Evolutionary conservation across 1,284 basidiomycete species (phyloP).

Genomic region (Porphyrellus sp.): DNA sequence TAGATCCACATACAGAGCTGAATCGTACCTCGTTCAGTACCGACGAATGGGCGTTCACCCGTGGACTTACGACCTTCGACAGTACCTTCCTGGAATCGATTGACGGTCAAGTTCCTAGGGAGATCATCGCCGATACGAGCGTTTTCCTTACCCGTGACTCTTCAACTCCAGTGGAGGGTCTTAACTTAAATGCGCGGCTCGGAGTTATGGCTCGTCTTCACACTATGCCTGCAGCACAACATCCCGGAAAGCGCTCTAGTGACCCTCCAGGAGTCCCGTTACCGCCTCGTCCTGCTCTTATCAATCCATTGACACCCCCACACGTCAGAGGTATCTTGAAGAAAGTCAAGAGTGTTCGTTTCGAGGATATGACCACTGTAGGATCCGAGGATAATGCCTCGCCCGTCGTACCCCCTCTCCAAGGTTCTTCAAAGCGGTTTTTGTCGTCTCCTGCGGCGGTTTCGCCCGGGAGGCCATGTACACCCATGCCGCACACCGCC

Average conservation of each 20-base stretch:
- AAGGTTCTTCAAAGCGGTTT: conserved; percentile 8
- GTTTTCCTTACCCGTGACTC: conserved; percentile 11
- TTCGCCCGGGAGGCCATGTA: conserved; percentile 14
- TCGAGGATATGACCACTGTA: conserved; percentile 24
- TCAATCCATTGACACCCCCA: conserved; percentile 28
- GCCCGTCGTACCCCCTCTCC: neutral
- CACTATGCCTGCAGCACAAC: neutral
- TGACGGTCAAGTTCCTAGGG: conserved; percentile 1
- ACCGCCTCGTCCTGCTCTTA: conserved; percentile 32
- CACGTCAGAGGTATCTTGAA: conserved; percentile 34
- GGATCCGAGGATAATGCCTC: conserved; percentile 1
- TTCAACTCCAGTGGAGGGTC: conserved; percentile 14
- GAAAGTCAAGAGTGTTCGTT: conserved; percentile 34
- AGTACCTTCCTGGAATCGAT: conserved; percentile 4
- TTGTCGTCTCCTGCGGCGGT: conserved; percentile 15
- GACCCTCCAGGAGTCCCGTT: conserved; percentile 29
- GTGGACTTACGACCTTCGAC: conserved; percentile 19
- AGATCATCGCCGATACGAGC: conserved; percentile 4
- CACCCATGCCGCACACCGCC: conserved; percentile 6
- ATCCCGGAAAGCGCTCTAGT: neutral
- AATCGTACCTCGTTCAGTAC: conserved; percentile 4
- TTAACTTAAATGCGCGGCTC: neutral
- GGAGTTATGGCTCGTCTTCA: neutral
- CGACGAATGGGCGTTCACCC: conserved; percentile 28
- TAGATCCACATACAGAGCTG: neutral